Evolutionary conservation across 805 yeast genomes (phyloP).

Genomic region (Kuraishia capsulata): DNA sequence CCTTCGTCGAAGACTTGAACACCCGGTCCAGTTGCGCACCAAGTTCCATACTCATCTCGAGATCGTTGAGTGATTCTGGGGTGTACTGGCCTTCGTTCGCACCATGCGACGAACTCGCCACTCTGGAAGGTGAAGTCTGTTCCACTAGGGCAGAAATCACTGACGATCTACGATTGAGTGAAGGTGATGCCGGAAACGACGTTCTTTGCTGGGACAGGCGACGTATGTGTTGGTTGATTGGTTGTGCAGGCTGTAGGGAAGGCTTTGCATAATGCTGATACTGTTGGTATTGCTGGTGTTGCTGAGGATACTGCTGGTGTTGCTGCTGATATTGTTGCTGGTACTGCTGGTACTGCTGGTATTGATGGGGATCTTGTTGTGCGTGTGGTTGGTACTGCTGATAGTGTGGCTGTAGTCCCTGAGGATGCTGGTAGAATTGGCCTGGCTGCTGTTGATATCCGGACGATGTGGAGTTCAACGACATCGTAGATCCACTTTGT

Average conservation of each 20-base stretch:
- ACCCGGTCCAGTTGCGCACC: background rate
- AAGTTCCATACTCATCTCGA: constrained; percentile 1
- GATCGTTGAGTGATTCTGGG: constrained; percentile 5
- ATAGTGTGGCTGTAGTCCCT: constrained; percentile 4
- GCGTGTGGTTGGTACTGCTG: background rate
- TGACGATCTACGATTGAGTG: background rate
- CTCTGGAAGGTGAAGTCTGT: background rate
- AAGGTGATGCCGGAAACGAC: background rate
- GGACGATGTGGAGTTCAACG: constrained; percentile 3
- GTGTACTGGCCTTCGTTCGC: constrained; percentile 1
- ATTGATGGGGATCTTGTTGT: constrained; percentile 2
- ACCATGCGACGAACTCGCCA: background rate
- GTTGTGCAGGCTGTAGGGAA: background rate
- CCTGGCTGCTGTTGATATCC: background rate
- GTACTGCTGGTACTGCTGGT: constrained; percentile 3
- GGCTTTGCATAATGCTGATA: background rate
- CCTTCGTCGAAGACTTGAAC: background rate
- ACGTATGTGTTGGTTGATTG: background rate
- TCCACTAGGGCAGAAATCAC: constrained; percentile 1
- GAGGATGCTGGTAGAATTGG: background rate
- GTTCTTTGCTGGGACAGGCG: background rate
- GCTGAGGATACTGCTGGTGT: constrained; percentile 2
- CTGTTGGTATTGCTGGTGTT: constrained; percentile 4
- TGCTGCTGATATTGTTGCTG: constrained; percentile 5
- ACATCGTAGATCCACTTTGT: background rate